Conservation (phyloP, 2,329 filamentous ascomycete species). For the Monosporascus sp. region DNA sequence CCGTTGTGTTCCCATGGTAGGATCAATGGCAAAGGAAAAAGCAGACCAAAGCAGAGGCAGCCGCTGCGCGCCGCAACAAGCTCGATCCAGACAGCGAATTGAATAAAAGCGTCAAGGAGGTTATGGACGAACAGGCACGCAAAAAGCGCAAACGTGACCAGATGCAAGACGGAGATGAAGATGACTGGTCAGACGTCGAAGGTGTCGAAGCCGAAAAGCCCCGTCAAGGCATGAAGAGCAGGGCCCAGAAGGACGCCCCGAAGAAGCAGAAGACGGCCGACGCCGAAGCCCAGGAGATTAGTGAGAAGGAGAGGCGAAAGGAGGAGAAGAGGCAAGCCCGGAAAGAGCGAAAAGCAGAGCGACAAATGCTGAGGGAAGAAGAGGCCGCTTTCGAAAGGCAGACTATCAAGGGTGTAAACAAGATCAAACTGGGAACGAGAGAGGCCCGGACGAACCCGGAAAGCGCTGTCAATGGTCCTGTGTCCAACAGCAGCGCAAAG, state of each 20-base stretch:
- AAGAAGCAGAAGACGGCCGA: slow-evolving; percentile 50
- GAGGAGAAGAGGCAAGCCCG: slow-evolving; percentile 47
- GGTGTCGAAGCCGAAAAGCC: slow-evolving; percentile 58
- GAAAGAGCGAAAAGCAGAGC: slow-evolving; percentile 38
- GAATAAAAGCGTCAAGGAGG: slow-evolving; percentile 81
- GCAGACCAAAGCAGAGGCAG: slow-evolving; percentile 85
- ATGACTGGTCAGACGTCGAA: slow-evolving; percentile 37
- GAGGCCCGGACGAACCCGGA: slow-evolving; percentile 21
- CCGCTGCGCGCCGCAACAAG: slow-evolving; percentile 78
- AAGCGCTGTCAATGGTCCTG: slow-evolving; percentile 7
- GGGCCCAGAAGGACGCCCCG: slow-evolving; percentile 31
- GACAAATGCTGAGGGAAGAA: slow-evolving; percentile 30
- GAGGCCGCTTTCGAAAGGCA: slow-evolving; percentile 37
- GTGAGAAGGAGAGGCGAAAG: slow-evolving; percentile 40
- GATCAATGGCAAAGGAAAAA: slow-evolving; percentile 95
- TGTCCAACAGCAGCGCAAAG: slow-evolving; percentile 9
- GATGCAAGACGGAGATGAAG: slow-evolving; percentile 40
- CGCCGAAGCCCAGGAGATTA: slow-evolving; percentile 30
- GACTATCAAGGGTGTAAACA: slow-evolving; percentile 30
- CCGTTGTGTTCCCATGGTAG: slow-evolving; percentile 37
- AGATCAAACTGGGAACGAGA: slow-evolving; percentile 27
- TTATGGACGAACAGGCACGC: slow-evolving; percentile 73
- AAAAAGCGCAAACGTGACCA: slow-evolving; percentile 71
- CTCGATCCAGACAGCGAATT: slow-evolving; percentile 80
- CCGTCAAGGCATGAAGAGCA: slow-evolving; percentile 56